phyloP scores from a whole-genome alignment of 495 filamentous ascomycete genomes.

The Poronia punctata region DNA sequence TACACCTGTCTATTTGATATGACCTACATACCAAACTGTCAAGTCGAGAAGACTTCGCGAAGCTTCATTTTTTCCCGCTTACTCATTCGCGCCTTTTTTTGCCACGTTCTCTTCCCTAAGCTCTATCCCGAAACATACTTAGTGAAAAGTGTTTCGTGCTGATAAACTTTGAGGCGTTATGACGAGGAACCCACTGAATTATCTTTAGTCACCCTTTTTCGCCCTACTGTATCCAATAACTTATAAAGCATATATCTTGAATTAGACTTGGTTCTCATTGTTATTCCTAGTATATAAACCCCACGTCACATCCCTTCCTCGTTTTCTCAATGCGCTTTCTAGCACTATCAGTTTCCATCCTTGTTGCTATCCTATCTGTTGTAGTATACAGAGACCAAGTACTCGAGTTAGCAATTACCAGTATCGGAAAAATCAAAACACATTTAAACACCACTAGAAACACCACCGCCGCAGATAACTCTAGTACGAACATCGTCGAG shows the following conservation, averaged over 20 bases:
- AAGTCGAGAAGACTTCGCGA: no score
- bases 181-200: no score
- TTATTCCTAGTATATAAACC: constrained; percentile 5
- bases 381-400: constrained; percentile 25
- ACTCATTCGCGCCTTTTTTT: no score
- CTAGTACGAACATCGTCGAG: constrained; percentile 7
- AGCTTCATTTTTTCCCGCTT: no score
- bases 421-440: constrained; percentile 13
- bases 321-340: constrained; percentile 25
- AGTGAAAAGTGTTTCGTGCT: no score
- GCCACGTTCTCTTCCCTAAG: no score
- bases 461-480: background rate
- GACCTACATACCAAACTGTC: no score
- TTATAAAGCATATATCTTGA: background rate
- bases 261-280: background rate
- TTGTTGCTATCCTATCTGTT: constrained; percentile 34
- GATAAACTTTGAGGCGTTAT: no score
- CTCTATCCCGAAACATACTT: no score
- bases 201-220: background rate
- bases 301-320: background rate
- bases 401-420: constrained; percentile 17
- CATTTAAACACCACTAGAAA: constrained; percentile 10
- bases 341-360: constrained; percentile 25
- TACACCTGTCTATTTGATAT: background rate
- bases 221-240: no score